A percentile compares a stretch with the other conserved stretches of the same genome.
Conservation (phyloP, 2,329 filamentous ascomycete genomes). For the Cylindrodendrum hubeiense region DNA sequence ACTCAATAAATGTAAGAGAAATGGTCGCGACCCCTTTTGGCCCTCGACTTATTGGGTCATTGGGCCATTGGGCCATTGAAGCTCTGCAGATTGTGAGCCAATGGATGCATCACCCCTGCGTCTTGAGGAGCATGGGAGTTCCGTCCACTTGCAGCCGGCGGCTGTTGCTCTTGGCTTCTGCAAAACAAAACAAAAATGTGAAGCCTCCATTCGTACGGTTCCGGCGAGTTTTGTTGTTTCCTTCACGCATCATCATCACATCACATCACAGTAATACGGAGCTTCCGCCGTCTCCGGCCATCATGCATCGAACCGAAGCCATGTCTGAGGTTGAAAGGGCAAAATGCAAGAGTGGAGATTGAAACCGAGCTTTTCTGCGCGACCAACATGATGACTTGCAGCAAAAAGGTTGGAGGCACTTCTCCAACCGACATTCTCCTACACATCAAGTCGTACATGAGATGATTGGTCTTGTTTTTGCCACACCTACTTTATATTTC, state of each 20-base stretch:
- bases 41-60: not conserved
- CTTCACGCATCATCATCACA: not conserved
- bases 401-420: not conserved
- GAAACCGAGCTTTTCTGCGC: slow-evolving; percentile 38
- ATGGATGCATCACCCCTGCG: not conserved
- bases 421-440: slow-evolving; percentile 18
- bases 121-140: not conserved
- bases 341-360: slow-evolving; percentile 47
- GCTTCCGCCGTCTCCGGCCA: not conserved
- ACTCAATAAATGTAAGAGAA: not conserved
- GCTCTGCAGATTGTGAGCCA: no score
- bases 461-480: slow-evolving; percentile 31
- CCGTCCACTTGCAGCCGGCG: not conserved
- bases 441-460: slow-evolving; percentile 18
- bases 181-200: not conserved
- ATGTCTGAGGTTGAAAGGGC: slow-evolving; percentile 33
- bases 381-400: slow-evolving; percentile 31
- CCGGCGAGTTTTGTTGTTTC: not conserved
- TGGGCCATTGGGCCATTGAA: no score
- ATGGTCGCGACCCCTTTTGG: not conserved
- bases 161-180: not conserved
- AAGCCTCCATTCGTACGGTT: not conserved
- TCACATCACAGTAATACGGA: not conserved
- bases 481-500: slow-evolving; percentile 40
- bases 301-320: not conserved